These are phyloP conservation scores for Vitis rupestris DNA, from an alignment of 164 flowering plant species.

Conservation along the genomic window DNA sequence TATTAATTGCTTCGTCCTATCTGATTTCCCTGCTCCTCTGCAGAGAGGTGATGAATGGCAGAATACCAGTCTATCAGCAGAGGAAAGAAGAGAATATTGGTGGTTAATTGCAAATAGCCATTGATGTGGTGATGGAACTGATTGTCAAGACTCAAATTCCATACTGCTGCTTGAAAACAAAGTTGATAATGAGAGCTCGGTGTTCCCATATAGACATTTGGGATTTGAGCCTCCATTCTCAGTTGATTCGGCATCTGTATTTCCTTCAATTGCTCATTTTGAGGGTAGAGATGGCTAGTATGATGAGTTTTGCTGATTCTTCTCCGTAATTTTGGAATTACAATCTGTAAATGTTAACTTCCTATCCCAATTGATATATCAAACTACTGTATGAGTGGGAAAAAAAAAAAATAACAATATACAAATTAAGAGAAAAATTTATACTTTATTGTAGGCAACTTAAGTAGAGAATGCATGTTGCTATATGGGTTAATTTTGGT, in stretches of 20 bases:
- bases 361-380: not conserved
- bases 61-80: constrained; percentile 27
- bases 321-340: not conserved
- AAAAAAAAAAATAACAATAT: constrained; percentile 1
- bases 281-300: not conserved
- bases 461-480: not conserved
- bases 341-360: constrained; percentile 10
- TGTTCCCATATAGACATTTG: not conserved
- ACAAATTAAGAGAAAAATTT: not conserved
- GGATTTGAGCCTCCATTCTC: not conserved
- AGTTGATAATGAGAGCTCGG: not conserved
- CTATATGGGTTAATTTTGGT: no score
- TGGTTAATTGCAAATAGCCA: constrained; percentile 36
- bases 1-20: not conserved
- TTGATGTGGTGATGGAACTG: constrained; percentile 15
- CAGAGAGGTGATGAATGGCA: constrained; percentile 61
- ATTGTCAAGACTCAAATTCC: not conserved
- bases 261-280: not conserved
- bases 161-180: not conserved
- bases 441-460: constrained; percentile 1
- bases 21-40: constrained; percentile 12
- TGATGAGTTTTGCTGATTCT: not conserved
- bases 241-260: not conserved
- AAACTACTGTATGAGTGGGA: not conserved
- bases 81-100: constrained; percentile 35